Percentiles rank a stretch among this genome's conserved stretches.
These are phyloP conservation scores for Mortierella sp. DNA, from an alignment of 371 early-diverging fungal species.

Conservation along the genomic window DNA sequence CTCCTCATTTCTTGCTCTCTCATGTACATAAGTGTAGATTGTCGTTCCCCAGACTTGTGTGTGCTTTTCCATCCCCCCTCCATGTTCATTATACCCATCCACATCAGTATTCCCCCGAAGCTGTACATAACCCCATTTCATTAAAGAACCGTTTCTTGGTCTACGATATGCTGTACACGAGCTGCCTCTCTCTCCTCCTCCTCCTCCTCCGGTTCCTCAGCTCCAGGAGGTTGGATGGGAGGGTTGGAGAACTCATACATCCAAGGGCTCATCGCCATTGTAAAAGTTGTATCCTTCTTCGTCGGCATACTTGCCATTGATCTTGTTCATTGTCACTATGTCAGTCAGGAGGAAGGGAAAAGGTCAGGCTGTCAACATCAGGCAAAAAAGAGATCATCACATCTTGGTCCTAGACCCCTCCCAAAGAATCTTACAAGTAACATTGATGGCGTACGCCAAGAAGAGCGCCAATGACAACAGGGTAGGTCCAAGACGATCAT, in stretches of 20 bases:
- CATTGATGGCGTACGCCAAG: slow-evolving; percentile 38
- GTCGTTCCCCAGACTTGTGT: neutral
- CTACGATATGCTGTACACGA: too few species aligned
- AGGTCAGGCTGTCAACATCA: neutral
- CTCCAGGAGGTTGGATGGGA: too few species aligned
- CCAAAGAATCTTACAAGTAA: slow-evolving; percentile 27
- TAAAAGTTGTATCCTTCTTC: slow-evolving; percentile 22
- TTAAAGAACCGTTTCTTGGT: too few species aligned
- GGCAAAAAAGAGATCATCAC: slow-evolving; percentile 2
- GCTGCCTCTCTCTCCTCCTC: too few species aligned
- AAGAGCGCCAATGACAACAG: slow-evolving; percentile 36
- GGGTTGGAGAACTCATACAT: too few species aligned
- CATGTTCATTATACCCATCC: slow-evolving; percentile 4
- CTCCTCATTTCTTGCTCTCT: slow-evolving; percentile 4
- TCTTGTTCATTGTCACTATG: slow-evolving; percentile 31
- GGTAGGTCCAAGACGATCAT: slow-evolving; percentile 35
- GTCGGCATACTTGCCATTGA: slow-evolving; percentile 8
- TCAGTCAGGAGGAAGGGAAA: neutral
- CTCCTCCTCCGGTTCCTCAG: too few species aligned
- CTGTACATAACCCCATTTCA: too few species aligned
- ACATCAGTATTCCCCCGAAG: neutral
- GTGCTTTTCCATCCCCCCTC: neutral
- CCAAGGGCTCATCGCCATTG: slow-evolving; percentile 11
- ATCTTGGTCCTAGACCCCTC: too few species aligned
- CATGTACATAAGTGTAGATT: slow-evolving; percentile 4